These are phyloP conservation scores for Trichoderma asperelloides DNA, from an alignment of 495 filamentous ascomycete genomes.

Conservation along the genomic window DNA sequence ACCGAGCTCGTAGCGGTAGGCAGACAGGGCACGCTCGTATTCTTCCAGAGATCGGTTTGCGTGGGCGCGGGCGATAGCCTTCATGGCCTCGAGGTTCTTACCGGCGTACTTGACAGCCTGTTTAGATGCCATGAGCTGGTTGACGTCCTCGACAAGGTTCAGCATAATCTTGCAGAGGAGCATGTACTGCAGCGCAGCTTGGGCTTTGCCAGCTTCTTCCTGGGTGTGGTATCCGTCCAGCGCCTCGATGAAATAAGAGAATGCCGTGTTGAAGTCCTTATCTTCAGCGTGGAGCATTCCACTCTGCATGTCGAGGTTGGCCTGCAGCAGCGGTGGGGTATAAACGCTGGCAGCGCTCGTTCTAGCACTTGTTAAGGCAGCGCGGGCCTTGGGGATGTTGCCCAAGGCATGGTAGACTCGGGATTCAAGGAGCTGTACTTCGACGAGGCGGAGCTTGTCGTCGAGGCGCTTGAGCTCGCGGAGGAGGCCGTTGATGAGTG, in stretches of 20 bases:
- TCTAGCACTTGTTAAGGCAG: constrained; percentile 85
- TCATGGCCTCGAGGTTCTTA: constrained; percentile 94
- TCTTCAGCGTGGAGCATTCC: constrained; percentile 98
- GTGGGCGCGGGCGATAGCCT: constrained; percentile 91
- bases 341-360: constrained; percentile 95
- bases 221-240: constrained; percentile 93
- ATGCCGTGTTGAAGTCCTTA: constrained; percentile 96
- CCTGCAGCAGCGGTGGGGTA: constrained; percentile 89
- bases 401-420: constrained; percentile 95
- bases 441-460: constrained; percentile 97
- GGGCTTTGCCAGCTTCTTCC: constrained; percentile 76
- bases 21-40: constrained; percentile 83
- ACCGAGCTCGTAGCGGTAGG: constrained; percentile 85
- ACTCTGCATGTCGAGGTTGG: constrained; percentile 96
- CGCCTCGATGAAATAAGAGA: constrained; percentile 98
- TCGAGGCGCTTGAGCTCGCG: constrained; percentile 95
- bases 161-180: constrained; percentile 99
- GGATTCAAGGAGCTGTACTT: constrained; percentile 95
- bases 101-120: constrained; percentile 93
- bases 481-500: constrained; percentile 89
- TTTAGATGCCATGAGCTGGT: constrained; percentile 83
- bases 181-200: constrained; percentile 96
- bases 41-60: constrained; percentile 89
- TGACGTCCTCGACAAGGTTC: constrained; percentile 92
- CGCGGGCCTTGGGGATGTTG: constrained; percentile 92